A percentile compares a stretch with the other conserved stretches of the same genome.
Evolutionary conservation across 441 rosid species (phyloP).

Genomic region (Hura crepitans): DNA sequence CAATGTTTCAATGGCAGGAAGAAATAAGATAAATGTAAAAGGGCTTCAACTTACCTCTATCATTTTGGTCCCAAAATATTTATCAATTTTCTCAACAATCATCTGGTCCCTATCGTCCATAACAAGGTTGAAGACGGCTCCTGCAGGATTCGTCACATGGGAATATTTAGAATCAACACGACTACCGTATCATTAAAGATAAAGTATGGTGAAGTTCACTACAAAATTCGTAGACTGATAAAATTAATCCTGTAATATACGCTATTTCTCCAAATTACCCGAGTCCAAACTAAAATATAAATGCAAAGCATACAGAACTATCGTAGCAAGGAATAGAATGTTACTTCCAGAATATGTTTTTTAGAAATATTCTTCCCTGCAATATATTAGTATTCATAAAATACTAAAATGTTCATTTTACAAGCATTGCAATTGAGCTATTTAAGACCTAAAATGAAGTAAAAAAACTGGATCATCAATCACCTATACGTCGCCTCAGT

Average conservation of each 20-base stretch:
- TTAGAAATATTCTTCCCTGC: no score
- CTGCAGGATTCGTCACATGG: constrained; percentile 36
- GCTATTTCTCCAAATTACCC: no score
- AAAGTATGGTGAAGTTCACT: no score
- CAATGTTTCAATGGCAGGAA: background rate
- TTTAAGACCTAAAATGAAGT: background rate
- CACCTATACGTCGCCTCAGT: background rate
- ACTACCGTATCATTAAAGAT: no score
- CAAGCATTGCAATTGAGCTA: no score
- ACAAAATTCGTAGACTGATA: background rate
- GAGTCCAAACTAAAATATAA: no score
- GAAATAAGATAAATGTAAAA: background rate
- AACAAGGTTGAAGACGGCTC: constrained; percentile 79
- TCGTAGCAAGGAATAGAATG: no score
- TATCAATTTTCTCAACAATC: constrained; percentile 71
- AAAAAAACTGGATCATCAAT: background rate
- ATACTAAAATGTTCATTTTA: no score
- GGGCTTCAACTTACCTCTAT: constrained; percentile 46
- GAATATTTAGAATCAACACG: constrained; percentile 11
- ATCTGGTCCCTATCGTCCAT: constrained; percentile 40
- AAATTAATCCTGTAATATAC: background rate
- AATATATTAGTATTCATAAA: no score
- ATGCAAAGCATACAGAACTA: no score
- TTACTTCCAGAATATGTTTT: no score
- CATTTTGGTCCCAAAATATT: constrained; percentile 45